phyloP scores from a whole-genome alignment of 2,329 filamentous ascomycete species.

The Furcasterigmium sp. region DNA sequence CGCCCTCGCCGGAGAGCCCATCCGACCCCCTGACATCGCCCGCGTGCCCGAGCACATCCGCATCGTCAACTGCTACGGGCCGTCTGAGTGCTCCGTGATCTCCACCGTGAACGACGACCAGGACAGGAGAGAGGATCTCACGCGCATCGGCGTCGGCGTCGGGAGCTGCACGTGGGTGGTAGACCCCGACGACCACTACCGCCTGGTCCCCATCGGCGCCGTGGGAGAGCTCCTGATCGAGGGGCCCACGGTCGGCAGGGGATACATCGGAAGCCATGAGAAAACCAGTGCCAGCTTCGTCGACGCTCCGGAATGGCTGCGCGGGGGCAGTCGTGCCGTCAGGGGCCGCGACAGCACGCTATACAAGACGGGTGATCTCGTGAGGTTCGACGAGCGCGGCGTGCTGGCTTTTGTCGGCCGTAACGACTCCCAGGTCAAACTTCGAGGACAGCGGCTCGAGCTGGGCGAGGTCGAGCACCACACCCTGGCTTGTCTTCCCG shows the following conservation, averaged over 20 bases:
- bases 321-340: constrained; percentile 7
- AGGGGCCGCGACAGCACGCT: constrained; percentile 11
- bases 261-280: constrained; percentile 9
- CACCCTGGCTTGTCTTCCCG: neutral
- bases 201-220: constrained; percentile 19
- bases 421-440: constrained; percentile 50
- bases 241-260: constrained; percentile 2
- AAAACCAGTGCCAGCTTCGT: constrained; percentile 16
- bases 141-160: constrained; percentile 4
- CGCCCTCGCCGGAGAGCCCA: constrained; percentile 9
- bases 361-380: constrained; percentile 30
- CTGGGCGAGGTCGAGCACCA: constrained; percentile 18
- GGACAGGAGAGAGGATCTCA: neutral
- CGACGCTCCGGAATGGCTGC: constrained; percentile 16
- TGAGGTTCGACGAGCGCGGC: constrained; percentile 24
- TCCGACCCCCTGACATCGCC: constrained; percentile 5
- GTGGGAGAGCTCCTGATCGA: constrained; percentile 9
- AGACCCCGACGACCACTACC: constrained; percentile 15
- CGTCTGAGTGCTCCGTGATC: neutral
- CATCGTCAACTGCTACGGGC: neutral
- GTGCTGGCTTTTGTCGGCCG: constrained; percentile 36
- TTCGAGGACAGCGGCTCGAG: constrained; percentile 49
- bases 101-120: neutral
- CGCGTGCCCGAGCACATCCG: constrained; percentile 8
- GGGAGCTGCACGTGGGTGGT: constrained; percentile 17